Conservation (phyloP, 2,329 filamentous ascomycete species). For the Thelonectria discophora region DNA sequence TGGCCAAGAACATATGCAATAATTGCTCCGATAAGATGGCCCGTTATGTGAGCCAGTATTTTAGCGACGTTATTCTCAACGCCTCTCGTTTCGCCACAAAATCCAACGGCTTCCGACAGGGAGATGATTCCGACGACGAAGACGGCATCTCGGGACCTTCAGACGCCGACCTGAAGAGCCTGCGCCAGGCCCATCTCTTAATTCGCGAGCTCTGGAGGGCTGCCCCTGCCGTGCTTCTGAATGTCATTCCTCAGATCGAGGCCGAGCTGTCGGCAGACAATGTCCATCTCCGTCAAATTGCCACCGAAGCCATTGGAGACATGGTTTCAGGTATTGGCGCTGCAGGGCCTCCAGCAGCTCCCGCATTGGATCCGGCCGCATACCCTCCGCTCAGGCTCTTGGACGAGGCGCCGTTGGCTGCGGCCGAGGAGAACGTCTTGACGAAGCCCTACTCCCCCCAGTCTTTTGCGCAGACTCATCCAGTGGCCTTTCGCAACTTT, state of each 20-base stretch:
- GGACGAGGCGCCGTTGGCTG: constrained; percentile 59
- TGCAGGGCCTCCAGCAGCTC: constrained; percentile 80
- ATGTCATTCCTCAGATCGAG: constrained; percentile 93
- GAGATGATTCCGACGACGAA: constrained; percentile 72
- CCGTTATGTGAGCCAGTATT: constrained; percentile 93
- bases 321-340: constrained; percentile 94
- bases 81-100: constrained; percentile 70
- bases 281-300: constrained; percentile 82
- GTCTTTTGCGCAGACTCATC: constrained; percentile 86
- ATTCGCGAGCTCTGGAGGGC: constrained; percentile 95
- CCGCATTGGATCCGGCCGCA: constrained; percentile 78
- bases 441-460: constrained; percentile 87
- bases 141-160: constrained; percentile 69
- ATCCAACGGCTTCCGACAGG: constrained; percentile 65
- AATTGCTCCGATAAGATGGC: constrained; percentile 93
- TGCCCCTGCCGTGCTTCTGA: constrained; percentile 85
- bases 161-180: constrained; percentile 85
- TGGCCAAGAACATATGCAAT: constrained; percentile 95
- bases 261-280: constrained; percentile 93
- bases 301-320: constrained; percentile 93
- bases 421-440: constrained; percentile 68
- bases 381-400: constrained; percentile 80
- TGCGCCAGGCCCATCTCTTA: constrained; percentile 87
- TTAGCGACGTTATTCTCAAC: constrained; percentile 95
- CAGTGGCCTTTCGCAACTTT: constrained; percentile 82